phyloP scores from a whole-genome alignment of 306 rosid genomes.

The Vicia villosa region DNA sequence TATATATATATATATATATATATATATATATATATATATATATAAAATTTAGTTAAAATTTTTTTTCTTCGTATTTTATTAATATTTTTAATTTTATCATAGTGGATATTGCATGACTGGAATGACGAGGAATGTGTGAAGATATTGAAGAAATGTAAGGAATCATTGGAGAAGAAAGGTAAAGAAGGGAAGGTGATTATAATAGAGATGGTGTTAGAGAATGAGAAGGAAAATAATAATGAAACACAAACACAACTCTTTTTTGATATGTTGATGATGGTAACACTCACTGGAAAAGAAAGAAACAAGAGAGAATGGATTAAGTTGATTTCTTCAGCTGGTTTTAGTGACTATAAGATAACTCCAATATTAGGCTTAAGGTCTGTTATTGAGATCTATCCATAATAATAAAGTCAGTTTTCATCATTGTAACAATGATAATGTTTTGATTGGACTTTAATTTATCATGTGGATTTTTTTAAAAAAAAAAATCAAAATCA shows the following conservation, averaged over 20 bases:
- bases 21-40: too few species aligned
- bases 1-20: too few species aligned
- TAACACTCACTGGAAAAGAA: background rate
- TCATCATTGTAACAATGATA: too few species aligned
- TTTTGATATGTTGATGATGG: conserved; percentile 24
- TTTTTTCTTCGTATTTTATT: too few species aligned
- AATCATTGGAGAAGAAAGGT: conserved; percentile 19
- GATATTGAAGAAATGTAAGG: conserved; percentile 25
- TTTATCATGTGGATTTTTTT: too few species aligned
- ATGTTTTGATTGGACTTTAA: too few species aligned
- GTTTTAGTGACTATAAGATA: conserved; percentile 2
- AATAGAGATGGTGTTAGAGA: conserved; percentile 9
- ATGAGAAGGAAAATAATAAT: background rate
- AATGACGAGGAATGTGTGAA: conserved; percentile 15
- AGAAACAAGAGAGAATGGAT: conserved; percentile 26
- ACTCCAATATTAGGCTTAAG: conserved; percentile 12
- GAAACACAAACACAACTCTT: conserved; percentile 14
- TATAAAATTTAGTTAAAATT: too few species aligned
- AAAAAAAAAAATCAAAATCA: too few species aligned
- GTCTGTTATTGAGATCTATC: conserved; percentile 22
- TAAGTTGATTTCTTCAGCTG: background rate
- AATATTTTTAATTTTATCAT: background rate
- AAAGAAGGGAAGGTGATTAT: conserved; percentile 28
- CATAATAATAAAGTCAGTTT: background rate
- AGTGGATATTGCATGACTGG: conserved; percentile 34